phyloP scores from a whole-genome alignment of 2,329 filamentous ascomycete genomes.

The Fusarium sp. region DNA sequence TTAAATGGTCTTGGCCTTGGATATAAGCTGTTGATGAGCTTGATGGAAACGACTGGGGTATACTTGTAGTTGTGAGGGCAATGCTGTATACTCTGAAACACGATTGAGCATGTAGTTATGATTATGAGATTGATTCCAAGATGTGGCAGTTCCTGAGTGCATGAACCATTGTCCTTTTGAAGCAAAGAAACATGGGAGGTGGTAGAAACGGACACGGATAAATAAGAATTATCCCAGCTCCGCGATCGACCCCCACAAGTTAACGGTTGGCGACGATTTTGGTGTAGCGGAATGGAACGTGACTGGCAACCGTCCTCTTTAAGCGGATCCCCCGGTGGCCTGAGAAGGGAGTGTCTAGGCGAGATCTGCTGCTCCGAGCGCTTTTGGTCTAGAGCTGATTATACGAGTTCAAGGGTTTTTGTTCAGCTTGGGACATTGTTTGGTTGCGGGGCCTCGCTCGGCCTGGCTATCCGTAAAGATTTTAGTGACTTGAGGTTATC shows the following conservation, averaged over 20 bases:
- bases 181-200: not conserved
- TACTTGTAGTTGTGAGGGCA: not conserved
- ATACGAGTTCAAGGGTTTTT: not conserved
- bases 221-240: not conserved
- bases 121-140: not conserved
- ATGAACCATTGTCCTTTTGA: not conserved
- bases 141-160: not conserved
- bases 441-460: not conserved
- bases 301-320: not conserved
- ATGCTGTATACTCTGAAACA: not conserved
- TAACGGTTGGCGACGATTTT: not conserved
- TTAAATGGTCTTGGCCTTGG: not conserved
- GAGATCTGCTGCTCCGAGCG: not conserved
- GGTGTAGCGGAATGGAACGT: not conserved
- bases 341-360: not conserved
- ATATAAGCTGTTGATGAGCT: not conserved
- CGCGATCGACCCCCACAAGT: not conserved
- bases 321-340: not conserved
- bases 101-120: conserved; percentile 3
- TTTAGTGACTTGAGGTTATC: not conserved
- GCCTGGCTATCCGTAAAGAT: not conserved
- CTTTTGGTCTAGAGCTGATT: not conserved
- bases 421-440: not conserved
- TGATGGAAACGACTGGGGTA: not conserved
- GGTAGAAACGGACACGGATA: not conserved